Conservation (phyloP, 805 yeast species). For the Barnettozyma salicaria region DNA sequence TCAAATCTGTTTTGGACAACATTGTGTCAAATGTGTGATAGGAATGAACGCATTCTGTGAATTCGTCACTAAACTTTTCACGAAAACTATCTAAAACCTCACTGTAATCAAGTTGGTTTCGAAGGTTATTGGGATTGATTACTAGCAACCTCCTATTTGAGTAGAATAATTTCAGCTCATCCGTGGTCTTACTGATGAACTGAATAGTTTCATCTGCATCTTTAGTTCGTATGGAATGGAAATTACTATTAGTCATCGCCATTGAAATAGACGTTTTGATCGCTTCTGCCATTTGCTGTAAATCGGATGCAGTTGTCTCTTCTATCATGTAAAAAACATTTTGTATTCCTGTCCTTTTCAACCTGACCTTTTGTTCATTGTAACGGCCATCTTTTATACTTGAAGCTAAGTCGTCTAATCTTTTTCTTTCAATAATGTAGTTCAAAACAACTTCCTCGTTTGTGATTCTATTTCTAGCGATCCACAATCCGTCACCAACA, state of each 20-base stretch:
- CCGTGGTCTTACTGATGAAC: constrained; percentile 47
- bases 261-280: constrained; percentile 71
- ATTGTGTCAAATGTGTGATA: constrained; percentile 56
- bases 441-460: constrained; percentile 65
- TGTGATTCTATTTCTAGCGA: constrained; percentile 60
- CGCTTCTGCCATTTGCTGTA: constrained; percentile 49
- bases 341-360: constrained; percentile 60
- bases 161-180: constrained; percentile 37
- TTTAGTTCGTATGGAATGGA: constrained; percentile 61
- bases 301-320: constrained; percentile 48
- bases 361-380: constrained; percentile 76
- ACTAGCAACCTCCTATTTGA: constrained; percentile 37
- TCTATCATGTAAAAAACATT: constrained; percentile 77
- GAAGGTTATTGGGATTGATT: constrained; percentile 44
- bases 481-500: constrained; percentile 88
- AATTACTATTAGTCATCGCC: constrained; percentile 58
- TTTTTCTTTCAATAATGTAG: constrained; percentile 83
- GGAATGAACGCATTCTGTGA: constrained; percentile 38
- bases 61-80: constrained; percentile 34
- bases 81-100: constrained; percentile 38
- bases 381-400: constrained; percentile 88
- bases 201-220: constrained; percentile 70
- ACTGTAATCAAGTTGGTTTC: constrained; percentile 46
- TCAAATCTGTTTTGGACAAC: constrained; percentile 61
- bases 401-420: constrained; percentile 76